Evolutionary conservation across 1,284 basidiomycete genomes (phyloP).

Genomic region (Malassezia slooffiae): DNA sequence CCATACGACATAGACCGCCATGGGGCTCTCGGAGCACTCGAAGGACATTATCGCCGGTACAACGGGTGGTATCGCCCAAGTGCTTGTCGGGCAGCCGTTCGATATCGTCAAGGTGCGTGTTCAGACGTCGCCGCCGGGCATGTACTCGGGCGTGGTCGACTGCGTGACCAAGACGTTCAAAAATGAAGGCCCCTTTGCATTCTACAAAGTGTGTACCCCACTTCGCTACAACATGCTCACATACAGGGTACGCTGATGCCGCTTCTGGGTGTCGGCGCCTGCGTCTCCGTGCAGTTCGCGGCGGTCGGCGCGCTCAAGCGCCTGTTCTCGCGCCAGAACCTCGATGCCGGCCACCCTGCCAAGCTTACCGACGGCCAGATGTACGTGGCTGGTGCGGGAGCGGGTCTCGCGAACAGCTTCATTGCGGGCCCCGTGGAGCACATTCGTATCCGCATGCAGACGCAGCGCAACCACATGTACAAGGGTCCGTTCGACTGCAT

Average conservation of each 20-base stretch:
- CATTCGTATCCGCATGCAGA: constrained; percentile 71
- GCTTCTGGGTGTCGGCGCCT: constrained; percentile 80
- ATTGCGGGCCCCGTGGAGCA: constrained; percentile 95
- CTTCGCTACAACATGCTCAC: not conserved
- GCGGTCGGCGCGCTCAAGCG: constrained; percentile 81
- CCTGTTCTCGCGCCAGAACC: constrained; percentile 54
- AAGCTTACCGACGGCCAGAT: constrained; percentile 59
- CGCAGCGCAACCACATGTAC: constrained; percentile 34
- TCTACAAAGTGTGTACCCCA: constrained; percentile 68
- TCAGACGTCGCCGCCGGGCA: constrained; percentile 85
- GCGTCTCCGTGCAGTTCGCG: constrained; percentile 93
- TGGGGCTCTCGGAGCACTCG: constrained; percentile 19
- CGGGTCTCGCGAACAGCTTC: constrained; percentile 79
- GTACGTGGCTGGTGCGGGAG: constrained; percentile 65
- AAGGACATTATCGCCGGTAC: constrained; percentile 46
- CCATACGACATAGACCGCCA: too few relatives aligned
- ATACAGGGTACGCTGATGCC: constrained; percentile 82
- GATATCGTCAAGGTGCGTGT: constrained; percentile 92
- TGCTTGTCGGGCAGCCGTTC: constrained; percentile 85
- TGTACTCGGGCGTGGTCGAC: constrained; percentile 68
- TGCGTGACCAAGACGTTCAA: constrained; percentile 77
- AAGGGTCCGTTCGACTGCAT: constrained; percentile 47
- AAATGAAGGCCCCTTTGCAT: constrained; percentile 82
- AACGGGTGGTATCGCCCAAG: constrained; percentile 77
- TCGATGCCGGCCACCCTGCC: not conserved